Conservation (phyloP, 2,329 filamentous ascomycete species). For the Fusarium goolgardi region DNA sequence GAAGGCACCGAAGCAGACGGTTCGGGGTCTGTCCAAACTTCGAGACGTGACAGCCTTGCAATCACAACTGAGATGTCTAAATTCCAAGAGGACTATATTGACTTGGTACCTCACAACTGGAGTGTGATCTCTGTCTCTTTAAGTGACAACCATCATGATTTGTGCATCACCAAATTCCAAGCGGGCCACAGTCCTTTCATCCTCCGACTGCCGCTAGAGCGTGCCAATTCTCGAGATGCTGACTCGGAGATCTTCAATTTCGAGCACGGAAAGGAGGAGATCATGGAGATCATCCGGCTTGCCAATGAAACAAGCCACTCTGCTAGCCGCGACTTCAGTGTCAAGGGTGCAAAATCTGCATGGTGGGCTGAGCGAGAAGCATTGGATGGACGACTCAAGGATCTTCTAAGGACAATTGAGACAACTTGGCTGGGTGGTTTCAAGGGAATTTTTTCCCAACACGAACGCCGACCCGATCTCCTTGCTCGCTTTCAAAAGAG, state of each 20-base stretch:
- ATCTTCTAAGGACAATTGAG: slow-evolving; percentile 86
- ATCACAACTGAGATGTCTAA: slow-evolving; percentile 64
- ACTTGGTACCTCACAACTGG: slow-evolving; percentile 86
- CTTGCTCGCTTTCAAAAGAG: slow-evolving; percentile 80
- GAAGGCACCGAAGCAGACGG: slow-evolving; percentile 23
- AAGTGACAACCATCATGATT: slow-evolving; percentile 83
- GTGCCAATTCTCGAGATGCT: slow-evolving; percentile 82
- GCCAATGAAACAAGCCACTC: slow-evolving; percentile 87
- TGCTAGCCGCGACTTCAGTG: slow-evolving; percentile 72
- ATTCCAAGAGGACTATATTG: slow-evolving; percentile 84
- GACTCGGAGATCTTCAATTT: slow-evolving; percentile 86
- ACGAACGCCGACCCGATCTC: slow-evolving; percentile 69
- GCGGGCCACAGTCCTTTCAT: slow-evolving; percentile 83
- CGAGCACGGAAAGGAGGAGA: slow-evolving; percentile 79
- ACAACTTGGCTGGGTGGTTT: slow-evolving; percentile 96
- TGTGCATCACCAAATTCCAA: slow-evolving; percentile 89
- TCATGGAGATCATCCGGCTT: slow-evolving; percentile 82
- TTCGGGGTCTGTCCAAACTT: slow-evolving; percentile 10
- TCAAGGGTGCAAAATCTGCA: slow-evolving; percentile 78
- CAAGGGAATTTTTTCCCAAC: slow-evolving; percentile 89
- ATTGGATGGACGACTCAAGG: slow-evolving; percentile 80
- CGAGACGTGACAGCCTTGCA: slow-evolving; percentile 59
- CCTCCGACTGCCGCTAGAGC: slow-evolving; percentile 83
- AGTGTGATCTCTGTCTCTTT: slow-evolving; percentile 86
- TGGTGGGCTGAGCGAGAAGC: slow-evolving; percentile 92